phyloP scores from a whole-genome alignment of 108 stramenopile genomes.

The Epipyxis sp. region DNA sequence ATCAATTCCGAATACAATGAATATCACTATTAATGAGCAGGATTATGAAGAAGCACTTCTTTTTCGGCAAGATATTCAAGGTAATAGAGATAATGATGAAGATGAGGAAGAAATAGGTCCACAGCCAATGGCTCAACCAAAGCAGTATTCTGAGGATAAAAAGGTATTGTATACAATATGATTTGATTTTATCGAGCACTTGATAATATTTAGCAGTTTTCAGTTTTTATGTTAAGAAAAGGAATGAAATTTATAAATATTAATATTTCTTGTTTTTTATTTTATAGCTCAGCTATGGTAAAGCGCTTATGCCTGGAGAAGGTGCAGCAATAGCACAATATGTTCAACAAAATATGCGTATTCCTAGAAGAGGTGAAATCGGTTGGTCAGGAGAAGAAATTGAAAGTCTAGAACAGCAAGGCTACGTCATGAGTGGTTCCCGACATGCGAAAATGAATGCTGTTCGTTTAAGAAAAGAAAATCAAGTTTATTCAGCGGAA shows the following conservation, averaged over 20 bases:
- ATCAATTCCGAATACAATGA: background rate
- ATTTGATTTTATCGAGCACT: background rate
- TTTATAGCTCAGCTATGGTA: slow-evolving; percentile 35
- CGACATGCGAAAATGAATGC: slow-evolving; percentile 97
- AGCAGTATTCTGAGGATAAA: slow-evolving; percentile 66
- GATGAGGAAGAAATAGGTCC: slow-evolving; percentile 60
- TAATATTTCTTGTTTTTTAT: background rate
- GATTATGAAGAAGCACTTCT: background rate
- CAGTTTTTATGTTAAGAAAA: background rate
- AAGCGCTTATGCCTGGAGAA: slow-evolving; percentile 39
- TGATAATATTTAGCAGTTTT: background rate
- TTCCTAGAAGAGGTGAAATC: slow-evolving; percentile 97
- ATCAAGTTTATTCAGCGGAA: slow-evolving; percentile 96
- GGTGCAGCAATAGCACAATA: slow-evolving; percentile 79
- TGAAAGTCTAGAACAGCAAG: slow-evolving; percentile 78
- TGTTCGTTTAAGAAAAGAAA: slow-evolving; percentile 98
- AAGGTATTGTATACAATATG: slow-evolving; percentile 62
- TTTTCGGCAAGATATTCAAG: slow-evolving; percentile 58
- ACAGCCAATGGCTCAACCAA: slow-evolving; percentile 39
- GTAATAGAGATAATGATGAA: slow-evolving; percentile 65
- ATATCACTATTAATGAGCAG: background rate
- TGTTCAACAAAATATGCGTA: slow-evolving; percentile 94
- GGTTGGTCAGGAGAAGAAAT: slow-evolving; percentile 87
- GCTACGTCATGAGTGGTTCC: slow-evolving; percentile 93
- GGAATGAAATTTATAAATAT: background rate